These are phyloP conservation scores for Fusarium liriodendri DNA, from an alignment of 2,329 filamentous ascomycete genomes.

Conservation along the genomic window DNA sequence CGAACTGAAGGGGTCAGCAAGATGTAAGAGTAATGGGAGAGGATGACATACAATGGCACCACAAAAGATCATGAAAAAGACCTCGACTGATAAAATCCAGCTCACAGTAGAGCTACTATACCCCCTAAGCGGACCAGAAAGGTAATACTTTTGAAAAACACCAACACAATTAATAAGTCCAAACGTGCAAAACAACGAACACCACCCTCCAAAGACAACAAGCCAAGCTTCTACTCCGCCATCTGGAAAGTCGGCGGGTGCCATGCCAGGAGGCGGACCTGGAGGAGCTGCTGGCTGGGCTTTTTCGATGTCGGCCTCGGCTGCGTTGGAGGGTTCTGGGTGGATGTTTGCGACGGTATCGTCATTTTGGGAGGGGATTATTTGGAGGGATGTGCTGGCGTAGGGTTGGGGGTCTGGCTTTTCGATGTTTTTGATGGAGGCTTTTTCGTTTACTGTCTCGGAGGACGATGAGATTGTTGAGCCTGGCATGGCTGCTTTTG, in stretches of 20 bases:
- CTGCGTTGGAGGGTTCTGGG: slow-evolving; percentile 46
- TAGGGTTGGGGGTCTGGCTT: slow-evolving; percentile 18
- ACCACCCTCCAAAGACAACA: slow-evolving; percentile 62
- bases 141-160: slow-evolving; percentile 70
- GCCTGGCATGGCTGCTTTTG: slow-evolving; percentile 32
- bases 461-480: slow-evolving; percentile 43
- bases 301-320: slow-evolving; percentile 43
- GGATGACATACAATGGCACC: slow-evolving; percentile 56
- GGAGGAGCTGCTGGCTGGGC: neutral
- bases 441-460: slow-evolving; percentile 39
- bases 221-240: slow-evolving; percentile 69
- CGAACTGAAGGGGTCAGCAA: slow-evolving; percentile 51
- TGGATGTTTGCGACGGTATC: slow-evolving; percentile 27
- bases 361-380: slow-evolving; percentile 18
- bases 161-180: slow-evolving; percentile 60
- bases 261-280: slow-evolving; percentile 48
- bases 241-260: slow-evolving; percentile 67
- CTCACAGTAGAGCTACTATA: slow-evolving; percentile 64
- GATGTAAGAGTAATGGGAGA: neutral
- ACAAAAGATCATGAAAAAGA: slow-evolving; percentile 62
- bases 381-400: slow-evolving; percentile 1
- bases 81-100: slow-evolving; percentile 69
- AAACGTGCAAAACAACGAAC: slow-evolving; percentile 57
- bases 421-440: slow-evolving; percentile 12
- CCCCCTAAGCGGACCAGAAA: slow-evolving; percentile 57